Evolutionary conservation across 768 basidiomycete species (phyloP).

Genomic region (Filobasidium floriforme): DNA sequence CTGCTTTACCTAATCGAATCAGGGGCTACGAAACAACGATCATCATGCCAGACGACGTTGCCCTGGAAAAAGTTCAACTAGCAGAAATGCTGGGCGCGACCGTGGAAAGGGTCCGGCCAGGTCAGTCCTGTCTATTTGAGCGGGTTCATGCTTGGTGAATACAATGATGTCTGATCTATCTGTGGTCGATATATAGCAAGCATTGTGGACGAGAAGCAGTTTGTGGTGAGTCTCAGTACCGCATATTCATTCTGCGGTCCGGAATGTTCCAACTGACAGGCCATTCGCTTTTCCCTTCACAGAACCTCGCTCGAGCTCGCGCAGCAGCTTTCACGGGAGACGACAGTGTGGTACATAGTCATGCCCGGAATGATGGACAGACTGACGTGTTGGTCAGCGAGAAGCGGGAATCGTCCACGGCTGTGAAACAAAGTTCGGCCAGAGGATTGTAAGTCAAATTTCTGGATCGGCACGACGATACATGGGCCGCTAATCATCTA

Average conservation of each 20-base stretch:
- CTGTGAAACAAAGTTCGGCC: constrained; percentile 22
- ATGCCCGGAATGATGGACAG: no score
- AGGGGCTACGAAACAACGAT: constrained; percentile 84
- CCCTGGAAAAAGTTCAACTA: constrained; percentile 81
- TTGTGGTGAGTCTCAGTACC: constrained; percentile 27
- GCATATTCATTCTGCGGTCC: constrained; percentile 2
- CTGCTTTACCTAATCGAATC: neutral
- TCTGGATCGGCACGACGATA: neutral
- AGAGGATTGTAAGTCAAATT: constrained; percentile 25
- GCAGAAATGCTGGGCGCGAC: constrained; percentile 74
- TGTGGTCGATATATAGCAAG: constrained; percentile 51
- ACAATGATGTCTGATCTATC: neutral
- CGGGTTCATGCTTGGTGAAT: neutral
- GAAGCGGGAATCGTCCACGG: neutral
- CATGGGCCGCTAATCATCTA: neutral
- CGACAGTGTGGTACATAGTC: no score
- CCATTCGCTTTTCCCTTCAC: constrained; percentile 14
- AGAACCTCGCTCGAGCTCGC: constrained; percentile 81
- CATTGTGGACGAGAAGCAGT: constrained; percentile 90
- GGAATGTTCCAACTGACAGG: neutral
- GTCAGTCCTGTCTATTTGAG: constrained; percentile 18
- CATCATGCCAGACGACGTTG: constrained; percentile 50
- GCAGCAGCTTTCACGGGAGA: constrained; percentile 62
- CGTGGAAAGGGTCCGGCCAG: constrained; percentile 58
- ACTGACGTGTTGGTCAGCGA: neutral